Base-by-base conservation (phyloP, 1,139 yeast genomes). In the Sugiyamaella xylanicola region DNA sequence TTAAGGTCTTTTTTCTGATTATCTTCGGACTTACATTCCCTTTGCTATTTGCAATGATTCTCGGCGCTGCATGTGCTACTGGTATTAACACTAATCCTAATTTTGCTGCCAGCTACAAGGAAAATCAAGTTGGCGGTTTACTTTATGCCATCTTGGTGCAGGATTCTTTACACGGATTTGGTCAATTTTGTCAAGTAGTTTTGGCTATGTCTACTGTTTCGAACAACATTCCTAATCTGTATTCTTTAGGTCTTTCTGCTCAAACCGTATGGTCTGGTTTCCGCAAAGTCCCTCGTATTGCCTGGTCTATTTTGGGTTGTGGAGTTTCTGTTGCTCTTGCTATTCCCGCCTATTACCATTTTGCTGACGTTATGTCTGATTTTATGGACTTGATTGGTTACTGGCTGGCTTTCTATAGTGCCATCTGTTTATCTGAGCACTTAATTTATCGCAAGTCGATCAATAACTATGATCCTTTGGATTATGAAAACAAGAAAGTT, bases 361-460 rank as follows among this genome's bases (percentile, higher is more conserved):
- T 91, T 71, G 83, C 79, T 58, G 66, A 72, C 8, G 91, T 87
- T 65, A 87, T 91, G 86, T 80, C 81, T 59, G 84, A 87, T 74
- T 90, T 91, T 74, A 89, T 91, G 96, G 85, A 88, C 75, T 76
- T 90, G 71, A 88, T 91, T 70, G 93, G 89, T 61, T 91, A 91
- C 79, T 91, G 93, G 82, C 79, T 91, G 70, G 90, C 96, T 58
- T 87, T 90, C 68, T 91, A 91, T 75, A 83, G 82, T 67, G 82
- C 88, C 50, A 82, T 90, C 70, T 74, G 82, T 47, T 71, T 86
- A 21, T 79, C 89, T 41, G 96, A 90, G 72, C 97, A 91, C 73
- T 84, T 87, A 68, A 77, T 89, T 68, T 86, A 82, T 80, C 82
- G 86, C 70, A 79, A 75, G 62, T 65, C 65, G 15, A 79, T 81